Evolutionary conservation across 2,329 filamentous ascomycete species (phyloP), one percentile per base, ranked within the genome.

Genomic region (Zalaria sp.): DNA sequence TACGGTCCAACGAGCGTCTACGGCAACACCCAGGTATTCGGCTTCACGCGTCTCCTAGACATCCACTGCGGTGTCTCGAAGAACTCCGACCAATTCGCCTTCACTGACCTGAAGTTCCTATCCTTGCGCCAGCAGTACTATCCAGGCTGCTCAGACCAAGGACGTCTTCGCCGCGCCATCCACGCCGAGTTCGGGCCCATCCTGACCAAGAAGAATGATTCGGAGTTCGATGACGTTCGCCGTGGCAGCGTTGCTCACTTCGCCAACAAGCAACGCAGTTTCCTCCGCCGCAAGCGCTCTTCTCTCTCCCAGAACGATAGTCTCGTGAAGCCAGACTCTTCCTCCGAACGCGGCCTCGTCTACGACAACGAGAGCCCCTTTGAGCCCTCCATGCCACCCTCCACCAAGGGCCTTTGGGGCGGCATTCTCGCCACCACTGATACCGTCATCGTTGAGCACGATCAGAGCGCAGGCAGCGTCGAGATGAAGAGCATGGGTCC

Each of bases 141-240:
- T 43, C 55, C 57, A 10, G 60, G 61, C 27, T 67, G 64, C 34
- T 62, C 63, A 1, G 66, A 69, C 47, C 65, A 69, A 42, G 58
- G 58, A 9, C 57, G 65, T 7, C 52, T 71, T 25, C 60, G 59
- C 3, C 60, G 60, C 9, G 59, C 62, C 35, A 67, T 69, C 38
- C 64, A 68, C 43, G 59, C 61, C 34, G 64, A 69, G 28, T 70
- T 71, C 43, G 58, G 57, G 38, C 56, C 60, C 5, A 53, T 67
- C 3, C 53, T 65, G 9, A 49, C 54, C 5, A 53, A 54, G 29
- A 45, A 49, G 26, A 44, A 52, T 27, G 42, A 50, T 25, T 36
- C 43, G 25, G 26, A 34, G 8, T 27, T 39, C 8, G 27, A 37
- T 8, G 42, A 43, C 5, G 46, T 51, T 0, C 42, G 41, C 5